Conservation (phyloP, 768 basidiomycete species). For the Mycena galericulata region DNA sequence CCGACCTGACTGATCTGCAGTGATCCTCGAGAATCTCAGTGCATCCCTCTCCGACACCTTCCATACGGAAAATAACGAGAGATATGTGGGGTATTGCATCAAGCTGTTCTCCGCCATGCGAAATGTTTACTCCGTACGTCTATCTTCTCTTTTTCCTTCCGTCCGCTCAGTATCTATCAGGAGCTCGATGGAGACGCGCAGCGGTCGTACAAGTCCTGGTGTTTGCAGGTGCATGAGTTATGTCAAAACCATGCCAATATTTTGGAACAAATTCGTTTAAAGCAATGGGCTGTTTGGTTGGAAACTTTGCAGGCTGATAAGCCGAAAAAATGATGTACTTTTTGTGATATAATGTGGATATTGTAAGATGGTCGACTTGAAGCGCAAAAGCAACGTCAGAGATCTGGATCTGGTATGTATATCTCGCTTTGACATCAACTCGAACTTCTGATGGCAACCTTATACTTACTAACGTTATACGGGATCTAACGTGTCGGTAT, state of each 20-base stretch:
- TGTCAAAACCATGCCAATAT: constrained; percentile 7
- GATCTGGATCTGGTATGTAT: neutral
- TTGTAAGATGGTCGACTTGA: too few species aligned
- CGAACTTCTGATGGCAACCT: too few species aligned
- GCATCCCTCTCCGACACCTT: constrained; percentile 46
- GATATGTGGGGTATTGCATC: constrained; percentile 54
- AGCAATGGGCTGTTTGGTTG: constrained; percentile 8
- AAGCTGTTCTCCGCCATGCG: constrained; percentile 66
- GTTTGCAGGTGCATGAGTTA: neutral
- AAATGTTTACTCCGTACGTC: constrained; percentile 56
- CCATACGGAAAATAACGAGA: constrained; percentile 48
- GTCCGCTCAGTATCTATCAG: neutral
- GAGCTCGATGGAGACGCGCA: constrained; percentile 7
- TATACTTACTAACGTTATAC: too few species aligned
- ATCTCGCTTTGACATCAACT: neutral
- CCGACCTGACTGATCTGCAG: constrained; percentile 45
- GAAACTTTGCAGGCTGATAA: neutral
- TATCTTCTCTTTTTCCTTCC: neutral
- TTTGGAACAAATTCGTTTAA: neutral
- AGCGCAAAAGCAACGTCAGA: neutral
- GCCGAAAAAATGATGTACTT: neutral
- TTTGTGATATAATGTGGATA: neutral
- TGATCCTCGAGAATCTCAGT: constrained; percentile 58
- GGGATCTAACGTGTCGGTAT: too few species aligned
- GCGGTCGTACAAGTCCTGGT: constrained; percentile 19